Evolutionary conservation across 2,329 filamentous ascomycete genomes (phyloP), one percentile per base, ranked within the genome.

Genomic region (Setomelanomma holmii): DNA sequence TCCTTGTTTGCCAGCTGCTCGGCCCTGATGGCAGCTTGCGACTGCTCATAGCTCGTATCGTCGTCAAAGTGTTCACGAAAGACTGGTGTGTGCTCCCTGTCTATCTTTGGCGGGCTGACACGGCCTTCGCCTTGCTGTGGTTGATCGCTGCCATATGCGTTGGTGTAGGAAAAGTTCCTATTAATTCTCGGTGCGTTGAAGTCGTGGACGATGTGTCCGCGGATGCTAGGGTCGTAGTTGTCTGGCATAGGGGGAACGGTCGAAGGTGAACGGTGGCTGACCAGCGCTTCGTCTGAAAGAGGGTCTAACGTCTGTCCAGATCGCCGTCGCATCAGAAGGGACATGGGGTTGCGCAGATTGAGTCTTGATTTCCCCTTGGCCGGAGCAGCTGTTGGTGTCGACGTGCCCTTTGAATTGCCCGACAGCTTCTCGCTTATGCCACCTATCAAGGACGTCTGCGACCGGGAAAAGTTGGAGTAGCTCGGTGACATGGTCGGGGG

Each of bases 21-120:
- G 5, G 79, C 79, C 49, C 79, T 69, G 45, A 82, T 73, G 4
- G 75, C 76, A 30, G 76, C 75, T 30, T 75, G 69, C 16, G 74
- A 73, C 30, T 73, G 66, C 30, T 74, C 69, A 27, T 72, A 70
- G 45, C 75, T 75, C 3, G 71, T 72, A 27, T 80, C 77, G 45
- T 86, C 83, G 48, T 83, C 82, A 49, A 88, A 85, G 63, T 87
- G 80, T 62, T 88, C 85, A 42, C 75, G 80, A 61, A 87, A 87
- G 1, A 84, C 77, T 1, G 85, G 84, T 1, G 83, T 84, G 61
- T 86, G 82, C 46, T 79, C 67, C 42, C 72, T 64, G 39, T 76
- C 73, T 36, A 71, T 64, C 56, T 73, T 75, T 0, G 64, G 66
- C 5, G 73, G 72, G 40, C 70, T 75, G 24, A 57, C 57, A 20